Evolutionary conservation across 2,329 filamentous ascomycete genomes (phyloP), one percentile per base, ranked within the genome.

Genomic region (Pyrenochaeta sp.): DNA sequence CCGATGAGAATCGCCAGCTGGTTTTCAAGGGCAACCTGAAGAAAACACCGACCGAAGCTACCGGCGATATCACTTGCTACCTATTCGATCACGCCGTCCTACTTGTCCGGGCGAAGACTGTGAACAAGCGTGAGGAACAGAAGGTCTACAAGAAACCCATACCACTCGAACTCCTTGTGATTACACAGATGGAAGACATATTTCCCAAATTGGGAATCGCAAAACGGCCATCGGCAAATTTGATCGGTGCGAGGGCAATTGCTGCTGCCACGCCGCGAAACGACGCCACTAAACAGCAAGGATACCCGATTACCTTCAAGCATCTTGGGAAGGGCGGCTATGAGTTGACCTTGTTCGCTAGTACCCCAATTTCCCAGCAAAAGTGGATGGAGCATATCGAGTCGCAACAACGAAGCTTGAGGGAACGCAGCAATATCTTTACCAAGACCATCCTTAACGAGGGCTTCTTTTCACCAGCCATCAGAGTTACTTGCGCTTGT

Each of bases 311-410:
- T 56, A 98, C 94, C 1, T 99, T 99, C 82, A 89, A 91, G 64
- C 92, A 97, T 81, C 84, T 99, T 54, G 95, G 95, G 43, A 97
- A 96, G 77, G 93, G 92, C 48, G 95, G 94, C 29, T 99, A 97
- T 72, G 94, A 97, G 73, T 81, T 92, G 67, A 95, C 93, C 3
- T 83, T 99, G 4, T 98, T 90, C 75, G 94, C 92, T 41, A 87
- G 89, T 9, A 96, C 91, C 54, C 89, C 91, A 64, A 90, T 91
- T 7, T 91, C 92, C 21, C 86, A 95, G 53, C 91, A 94, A 75
- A 99, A 98, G 77, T 99, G 95, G 89, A 92, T 99, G 73, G 93
- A 99, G 78, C 89, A 91, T 69, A 97, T 99, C 66, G 92, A 97
- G 69, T 85, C 87, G 44, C 92, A 97, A 63, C 96, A 99, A 75